Conservation (phyloP, 495 filamentous ascomycete species). For the Cairneyella variabilis region DNA sequence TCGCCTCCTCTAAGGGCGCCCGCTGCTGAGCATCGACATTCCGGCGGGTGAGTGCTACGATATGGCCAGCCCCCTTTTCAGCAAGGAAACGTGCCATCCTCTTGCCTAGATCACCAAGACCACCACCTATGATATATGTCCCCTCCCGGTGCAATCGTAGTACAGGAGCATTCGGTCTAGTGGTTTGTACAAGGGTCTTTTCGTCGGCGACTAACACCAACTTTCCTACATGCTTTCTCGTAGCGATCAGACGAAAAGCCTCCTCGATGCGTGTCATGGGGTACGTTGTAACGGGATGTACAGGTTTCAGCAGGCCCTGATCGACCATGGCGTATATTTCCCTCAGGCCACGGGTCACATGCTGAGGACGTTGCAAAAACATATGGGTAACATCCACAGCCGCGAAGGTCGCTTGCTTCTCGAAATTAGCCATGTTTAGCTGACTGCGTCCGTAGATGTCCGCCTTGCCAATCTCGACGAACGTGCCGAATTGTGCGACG, state of each 20-base stretch:
- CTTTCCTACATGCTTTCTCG: not conserved
- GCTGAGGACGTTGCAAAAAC: not conserved
- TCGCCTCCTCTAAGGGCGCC: not conserved
- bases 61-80: constrained; percentile 49
- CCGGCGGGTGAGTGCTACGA: constrained; percentile 56
- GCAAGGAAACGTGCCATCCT: constrained; percentile 46
- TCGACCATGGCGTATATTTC: not conserved
- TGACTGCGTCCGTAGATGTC: constrained; percentile 20
- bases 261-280: not conserved
- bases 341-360: not conserved
- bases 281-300: not conserved
- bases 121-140: constrained; percentile 54
- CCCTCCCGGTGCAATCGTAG: constrained; percentile 28
- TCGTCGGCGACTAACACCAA: not conserved
- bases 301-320: not conserved
- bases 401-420: constrained; percentile 30
- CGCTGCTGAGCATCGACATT: constrained; percentile 25
- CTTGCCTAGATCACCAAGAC: constrained; percentile 49
- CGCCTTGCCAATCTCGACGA: constrained; percentile 40
- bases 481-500: constrained; percentile 45
- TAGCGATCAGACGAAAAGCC: not conserved
- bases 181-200: not conserved
- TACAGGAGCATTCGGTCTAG: not conserved
- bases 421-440: constrained; percentile 26
- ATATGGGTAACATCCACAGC: constrained; percentile 15